phyloP scores from a whole-genome alignment of 23 red algal species.

The Gracilaria domingensis region DNA sequence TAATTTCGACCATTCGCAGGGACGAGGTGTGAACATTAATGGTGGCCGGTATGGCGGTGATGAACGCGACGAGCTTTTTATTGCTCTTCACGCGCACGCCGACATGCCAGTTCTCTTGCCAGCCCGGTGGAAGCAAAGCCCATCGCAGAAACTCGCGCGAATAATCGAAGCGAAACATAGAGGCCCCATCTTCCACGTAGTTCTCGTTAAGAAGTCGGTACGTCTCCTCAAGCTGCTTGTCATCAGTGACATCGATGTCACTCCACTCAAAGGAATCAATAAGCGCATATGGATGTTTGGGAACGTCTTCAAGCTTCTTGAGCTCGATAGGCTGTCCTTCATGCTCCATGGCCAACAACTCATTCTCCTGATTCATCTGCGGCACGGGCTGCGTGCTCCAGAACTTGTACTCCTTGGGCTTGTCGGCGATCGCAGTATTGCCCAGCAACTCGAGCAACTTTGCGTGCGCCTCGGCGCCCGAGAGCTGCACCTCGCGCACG shows the following conservation, averaged over 20 bases:
- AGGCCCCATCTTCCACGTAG: slow-evolving; percentile 97
- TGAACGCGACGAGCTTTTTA: slow-evolving; percentile 92
- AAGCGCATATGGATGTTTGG: slow-evolving; percentile 77
- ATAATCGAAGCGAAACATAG: slow-evolving; percentile 99
- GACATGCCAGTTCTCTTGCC: slow-evolving; percentile 86
- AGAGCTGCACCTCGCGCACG: slow-evolving; percentile 31
- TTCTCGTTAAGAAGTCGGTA: slow-evolving; percentile 92
- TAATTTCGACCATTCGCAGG: slow-evolving; percentile 83
- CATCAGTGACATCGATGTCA: slow-evolving; percentile 79
- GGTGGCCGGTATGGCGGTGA: slow-evolving; percentile 86
- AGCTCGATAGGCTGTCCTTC: slow-evolving; percentile 58
- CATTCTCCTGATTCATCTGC: slow-evolving; percentile 17
- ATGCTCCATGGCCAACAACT: not conserved
- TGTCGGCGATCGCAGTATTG: not conserved
- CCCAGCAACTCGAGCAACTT: slow-evolving; percentile 47
- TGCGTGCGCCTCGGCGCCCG: slow-evolving; percentile 43
- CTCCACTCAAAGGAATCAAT: slow-evolving; percentile 88
- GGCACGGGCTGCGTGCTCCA: slow-evolving; percentile 91
- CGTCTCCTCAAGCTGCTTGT: slow-evolving; percentile 71
- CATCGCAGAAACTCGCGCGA: slow-evolving; percentile 91
- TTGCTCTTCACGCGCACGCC: slow-evolving; percentile 88
- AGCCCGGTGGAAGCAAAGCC: slow-evolving; percentile 95
- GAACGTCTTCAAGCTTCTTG: slow-evolving; percentile 45
- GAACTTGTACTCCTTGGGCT: slow-evolving; percentile 64
- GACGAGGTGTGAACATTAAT: slow-evolving; percentile 26